Base-by-base conservation (phyloP, 305 asterid species). In the Coffea humblotiana region DNA sequence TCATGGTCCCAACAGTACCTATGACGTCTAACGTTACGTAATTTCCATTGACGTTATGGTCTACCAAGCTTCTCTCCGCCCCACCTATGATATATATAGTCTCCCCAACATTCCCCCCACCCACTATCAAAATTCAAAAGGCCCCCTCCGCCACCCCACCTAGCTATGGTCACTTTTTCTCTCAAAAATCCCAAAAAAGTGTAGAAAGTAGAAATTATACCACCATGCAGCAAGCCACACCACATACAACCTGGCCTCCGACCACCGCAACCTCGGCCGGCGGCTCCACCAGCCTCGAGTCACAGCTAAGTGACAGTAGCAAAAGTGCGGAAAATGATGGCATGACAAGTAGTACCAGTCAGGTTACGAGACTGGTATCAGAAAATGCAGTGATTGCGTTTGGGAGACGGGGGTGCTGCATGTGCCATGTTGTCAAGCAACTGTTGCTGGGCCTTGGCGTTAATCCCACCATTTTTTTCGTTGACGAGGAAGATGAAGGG, bases 351-450 rank as follows among this genome's bases (percentile, higher is more conserved):
- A 29, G 35, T 56, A 37, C 16, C 11, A 52, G 74, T 3, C 76
- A 37, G 27, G 81, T 85, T 73, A 72, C 83, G n/a, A 82, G 84
- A 77, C 11, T 85, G 84, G 94, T 89, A 85, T 82, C 87, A 70
- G 97, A 93, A 47, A 91, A 86, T 82, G 90, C 97, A 29, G 92
- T 91, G 85, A 89, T 88, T 63, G 95, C 89, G 70, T 85, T 91
- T 35, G 92, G 90, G 1, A 79, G 89, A 80, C 69, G 80, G 35
- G 97, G 92, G 7, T 93, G 97, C 85, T 91, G 97, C 83, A 91
- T 93, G 97, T 91, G 96, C 82, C 92, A 88, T 84, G 96, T 89
- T 68, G 84, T 90, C 61, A 86, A 84, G 90, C 91, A 82, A 25
- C 19, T 93, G 79, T 84, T 93, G 3, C 89, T 83, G 4, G 91